Evolutionary conservation across 2,329 filamentous ascomycete species (phyloP), one percentile per base, ranked within the genome.

Genomic region (Colletotrichum tropicale): DNA sequence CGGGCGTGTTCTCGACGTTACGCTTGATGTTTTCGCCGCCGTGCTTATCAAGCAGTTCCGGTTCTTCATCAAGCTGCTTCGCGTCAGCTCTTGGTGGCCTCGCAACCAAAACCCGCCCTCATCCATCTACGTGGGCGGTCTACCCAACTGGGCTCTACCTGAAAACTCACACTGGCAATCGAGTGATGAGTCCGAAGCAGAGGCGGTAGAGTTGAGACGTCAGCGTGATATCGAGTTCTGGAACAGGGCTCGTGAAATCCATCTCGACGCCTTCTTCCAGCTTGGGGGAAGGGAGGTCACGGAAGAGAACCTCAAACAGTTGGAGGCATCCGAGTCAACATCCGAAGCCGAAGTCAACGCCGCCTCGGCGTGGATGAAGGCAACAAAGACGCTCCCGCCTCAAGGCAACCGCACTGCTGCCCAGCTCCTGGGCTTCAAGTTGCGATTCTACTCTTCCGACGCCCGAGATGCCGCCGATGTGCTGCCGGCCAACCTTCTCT

Each of bases 41-140:
- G 94, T 98, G 1, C 91, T 99, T 68, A 95, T 99, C 80, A 98
- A 98, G 82, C 95, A 98, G 79, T 96, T 94, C 82, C 93, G 94
- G 36, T 99, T 98, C 86, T 98, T 98, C 81, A 94, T 98, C 82
- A 98, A 98, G 83, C 93, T 98, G 64, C 88, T 99, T 28, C 91
- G 96, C 74, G 93, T 93, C 74, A 98, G 96, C 86, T 98, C 96
- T 28, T 99, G 97, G 97, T 99, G 97, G 97, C 97, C 97, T 3
- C 92, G 93, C 66, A 92, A 91, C 66, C 88, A 84, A 28, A 84
- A 81, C 78, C 82, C 81, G 62, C 80, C 82, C 60, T 82, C 86
- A 13, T 82, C 82, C 38, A 84, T 88, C 21, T 90, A 90, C 64
- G 87, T 90, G 16, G 90, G 90, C 5, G 93, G 94, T 1, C 87